A percentile compares a stretch with the other conserved stretches of the same genome.
Conservation (phyloP, 495 filamentous ascomycete genomes). For the Bombardia bombarda region DNA sequence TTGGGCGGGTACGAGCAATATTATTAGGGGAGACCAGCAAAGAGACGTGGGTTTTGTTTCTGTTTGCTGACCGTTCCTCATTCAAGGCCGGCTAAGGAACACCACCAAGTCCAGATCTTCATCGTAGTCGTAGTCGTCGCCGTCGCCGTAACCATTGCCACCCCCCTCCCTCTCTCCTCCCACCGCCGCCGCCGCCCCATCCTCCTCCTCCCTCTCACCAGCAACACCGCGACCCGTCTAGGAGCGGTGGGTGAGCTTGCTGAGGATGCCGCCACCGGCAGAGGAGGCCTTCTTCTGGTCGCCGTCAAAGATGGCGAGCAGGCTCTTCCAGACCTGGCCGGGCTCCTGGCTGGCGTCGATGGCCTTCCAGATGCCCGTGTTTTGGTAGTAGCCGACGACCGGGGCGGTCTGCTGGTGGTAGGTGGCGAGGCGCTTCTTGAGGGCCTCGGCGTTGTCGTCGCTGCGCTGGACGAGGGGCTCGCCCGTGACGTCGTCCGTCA, state of each 20-base stretch:
- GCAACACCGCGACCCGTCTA: constrained; percentile 9
- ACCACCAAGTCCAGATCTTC: not conserved
- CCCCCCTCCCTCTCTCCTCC: not conserved
- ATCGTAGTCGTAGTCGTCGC: too few relatives aligned
- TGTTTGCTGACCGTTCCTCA: not conserved
- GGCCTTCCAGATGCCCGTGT: constrained; percentile 91
- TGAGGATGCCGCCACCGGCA: constrained; percentile 35
- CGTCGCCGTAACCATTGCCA: too few relatives aligned
- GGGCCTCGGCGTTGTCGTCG: constrained; percentile 95
- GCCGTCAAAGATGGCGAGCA: constrained; percentile 69
- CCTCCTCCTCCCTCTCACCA: too few relatives aligned
- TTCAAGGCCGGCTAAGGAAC: not conserved
- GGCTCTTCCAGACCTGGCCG: constrained; percentile 86
- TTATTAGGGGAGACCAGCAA: not conserved
- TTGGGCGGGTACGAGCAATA: too few relatives aligned
- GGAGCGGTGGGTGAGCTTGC: constrained; percentile 36
- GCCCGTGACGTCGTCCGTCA: constrained; percentile 96
- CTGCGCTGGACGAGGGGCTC: constrained; percentile 93
- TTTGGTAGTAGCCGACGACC: constrained; percentile 92
- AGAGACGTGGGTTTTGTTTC: not conserved
- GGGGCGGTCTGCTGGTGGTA: constrained; percentile 93
- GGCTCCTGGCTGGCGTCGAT: constrained; percentile 97
- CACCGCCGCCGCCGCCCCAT: not conserved
- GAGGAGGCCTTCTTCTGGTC: constrained; percentile 45
- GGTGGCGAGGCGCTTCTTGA: constrained; percentile 88